These are phyloP conservation scores for Saccharum hybrid DNA, from an alignment of 202 grass and related monocot genomes.

Conservation along the genomic window DNA sequence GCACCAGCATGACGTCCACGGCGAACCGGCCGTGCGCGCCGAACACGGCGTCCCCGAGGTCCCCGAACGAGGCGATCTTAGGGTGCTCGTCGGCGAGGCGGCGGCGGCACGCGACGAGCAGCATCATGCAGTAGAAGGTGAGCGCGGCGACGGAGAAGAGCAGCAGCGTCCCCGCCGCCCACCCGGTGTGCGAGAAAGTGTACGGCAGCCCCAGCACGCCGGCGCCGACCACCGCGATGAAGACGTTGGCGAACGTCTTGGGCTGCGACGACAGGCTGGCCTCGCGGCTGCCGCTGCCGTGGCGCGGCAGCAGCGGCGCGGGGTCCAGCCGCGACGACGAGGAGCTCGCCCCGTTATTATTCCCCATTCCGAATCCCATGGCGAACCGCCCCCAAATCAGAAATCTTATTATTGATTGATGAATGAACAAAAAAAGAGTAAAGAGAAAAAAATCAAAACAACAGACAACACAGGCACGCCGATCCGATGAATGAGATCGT, in stretches of 20 bases:
- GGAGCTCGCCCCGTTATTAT: conserved; percentile 55
- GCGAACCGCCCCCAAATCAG: not conserved
- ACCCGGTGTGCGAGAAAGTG: conserved; percentile 90
- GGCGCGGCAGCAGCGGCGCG: conserved; percentile 66
- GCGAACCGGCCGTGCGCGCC: conserved; percentile 62
- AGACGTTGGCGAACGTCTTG: conserved; percentile 97
- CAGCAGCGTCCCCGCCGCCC: conserved; percentile 71
- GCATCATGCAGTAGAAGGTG: conserved; percentile 99
- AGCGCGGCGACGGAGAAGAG: conserved; percentile 66
- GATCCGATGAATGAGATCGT: conserved; percentile 10
- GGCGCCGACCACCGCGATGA: conserved; percentile 94
- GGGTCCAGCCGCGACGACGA: conserved; percentile 56
- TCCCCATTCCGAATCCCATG: conserved; percentile 59
- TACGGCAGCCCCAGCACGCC: conserved; percentile 94
- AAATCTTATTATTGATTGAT: no score
- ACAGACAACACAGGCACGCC: not conserved
- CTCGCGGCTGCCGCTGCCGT: conserved; percentile 2
- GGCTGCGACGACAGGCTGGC: conserved; percentile 75
- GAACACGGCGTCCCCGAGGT: conserved; percentile 70
- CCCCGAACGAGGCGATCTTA: conserved; percentile 86
- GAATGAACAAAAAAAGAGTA: not conserved
- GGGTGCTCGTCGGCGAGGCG: conserved; percentile 60
- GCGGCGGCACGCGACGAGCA: conserved; percentile 81
- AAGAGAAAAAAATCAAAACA: not conserved
- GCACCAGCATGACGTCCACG: conserved; percentile 87